Evolutionary conservation across 176 grass and related monocot genomes (phyloP), one percentile per base, ranked within the genome.

Genomic region (Oryza officinalis): DNA sequence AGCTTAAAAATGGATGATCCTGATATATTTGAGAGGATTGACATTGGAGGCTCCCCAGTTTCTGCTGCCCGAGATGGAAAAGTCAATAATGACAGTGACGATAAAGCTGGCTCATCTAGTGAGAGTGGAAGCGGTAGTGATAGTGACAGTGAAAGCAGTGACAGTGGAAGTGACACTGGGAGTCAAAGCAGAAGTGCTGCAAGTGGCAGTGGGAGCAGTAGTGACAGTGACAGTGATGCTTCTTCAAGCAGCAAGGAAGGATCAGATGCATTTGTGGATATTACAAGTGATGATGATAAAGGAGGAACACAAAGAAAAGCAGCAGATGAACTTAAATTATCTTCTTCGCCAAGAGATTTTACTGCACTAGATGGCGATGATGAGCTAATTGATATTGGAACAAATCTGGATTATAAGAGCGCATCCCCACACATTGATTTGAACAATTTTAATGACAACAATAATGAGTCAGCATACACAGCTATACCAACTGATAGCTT

Each of bases 141-240:
- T 3, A 96, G 91, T n/a, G 96, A 96, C 18, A 99, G 96, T 57
- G 93, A 94, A 35, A 94, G 93, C 78, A 96, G 93, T 90, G 93
- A 80, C 68, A 99, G 93, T 85, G 87, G 86, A 72, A 99, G 96
- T 79, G 92, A 88, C 49, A 97, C 92, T 85, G 86, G 90, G 75
- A 97, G 92, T 69, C 90, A 88, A 89, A 97, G 92, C 60, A 91
- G 57, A 89, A 91, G 88, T 85, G 84, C 76, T 84, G 87, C 63
- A 45, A 94, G 82, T 82, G 83, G 83, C 45, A 95, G 90, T 27
- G 85, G 83, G 59, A 99, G 97, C 88, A 99, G 91, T 84, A 96
- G 89, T 22, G 89, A 96, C 65, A 99, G 97, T 80, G 97, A 96
- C 43, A 96, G 91, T 85, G 94, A 94, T 77, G 91, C 80, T 84